phyloP scores from a whole-genome alignment of 805 yeast genomes.

The Cyberlindnera meyerae region DNA sequence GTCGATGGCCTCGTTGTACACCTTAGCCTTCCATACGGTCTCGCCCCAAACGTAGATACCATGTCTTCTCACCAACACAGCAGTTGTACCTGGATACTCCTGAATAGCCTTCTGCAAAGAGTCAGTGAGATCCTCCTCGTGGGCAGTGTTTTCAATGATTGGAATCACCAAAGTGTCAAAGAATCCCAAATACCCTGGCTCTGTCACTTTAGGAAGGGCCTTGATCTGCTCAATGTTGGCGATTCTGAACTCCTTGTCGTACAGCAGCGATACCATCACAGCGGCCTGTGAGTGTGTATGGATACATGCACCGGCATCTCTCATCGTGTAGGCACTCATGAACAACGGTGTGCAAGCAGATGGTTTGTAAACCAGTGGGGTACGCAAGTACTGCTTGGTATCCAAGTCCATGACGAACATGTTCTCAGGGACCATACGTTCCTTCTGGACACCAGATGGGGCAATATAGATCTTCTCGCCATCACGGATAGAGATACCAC shows the following conservation, averaged over 20 bases:
- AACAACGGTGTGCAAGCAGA: constrained; percentile 92
- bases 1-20: constrained; percentile 89
- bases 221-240: constrained; percentile 87
- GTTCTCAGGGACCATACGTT: constrained; percentile 74
- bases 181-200: constrained; percentile 59
- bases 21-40: constrained; percentile 85
- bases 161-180: constrained; percentile 79
- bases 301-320: constrained; percentile 86
- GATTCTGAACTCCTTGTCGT: constrained; percentile 66
- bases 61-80: constrained; percentile 87
- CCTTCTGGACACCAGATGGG: constrained; percentile 96
- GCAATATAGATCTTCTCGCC: constrained; percentile 65
- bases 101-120: constrained; percentile 57
- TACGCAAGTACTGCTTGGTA: constrained; percentile 46
- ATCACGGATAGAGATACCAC: constrained; percentile 75
- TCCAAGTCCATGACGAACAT: constrained; percentile 70
- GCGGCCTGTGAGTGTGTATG: constrained; percentile 93
- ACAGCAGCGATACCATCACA: constrained; percentile 71
- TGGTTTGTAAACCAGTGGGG: constrained; percentile 72
- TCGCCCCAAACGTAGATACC: constrained; percentile 98
- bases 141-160: constrained; percentile 85
- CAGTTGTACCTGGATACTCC: constrained; percentile 74
- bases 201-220: constrained; percentile 61
- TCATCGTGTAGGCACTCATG: constrained; percentile 56
- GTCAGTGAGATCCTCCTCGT: constrained; percentile 76